A percentile compares a stretch with the other conserved stretches of the same genome.
Conservation (phyloP, 495 filamentous ascomycete genomes). For the Xylaria curta region DNA sequence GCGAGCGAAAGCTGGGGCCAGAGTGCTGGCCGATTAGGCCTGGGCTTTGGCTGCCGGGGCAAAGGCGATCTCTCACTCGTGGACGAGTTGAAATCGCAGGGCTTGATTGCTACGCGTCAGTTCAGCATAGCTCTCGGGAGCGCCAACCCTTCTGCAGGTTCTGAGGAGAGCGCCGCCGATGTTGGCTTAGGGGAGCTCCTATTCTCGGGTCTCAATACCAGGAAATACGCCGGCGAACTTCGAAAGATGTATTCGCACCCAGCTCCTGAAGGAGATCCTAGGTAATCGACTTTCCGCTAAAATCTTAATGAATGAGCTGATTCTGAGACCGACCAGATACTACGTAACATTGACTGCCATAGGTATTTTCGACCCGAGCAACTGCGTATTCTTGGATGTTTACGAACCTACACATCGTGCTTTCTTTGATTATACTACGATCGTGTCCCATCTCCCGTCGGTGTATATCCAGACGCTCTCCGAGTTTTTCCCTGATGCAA, state of each 20-base stretch:
- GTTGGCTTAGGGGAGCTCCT: conserved; percentile 24
- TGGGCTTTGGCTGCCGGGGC: conserved; percentile 23
- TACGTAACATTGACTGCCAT: conserved; percentile 19
- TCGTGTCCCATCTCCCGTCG: conserved; percentile 12
- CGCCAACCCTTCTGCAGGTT: background rate
- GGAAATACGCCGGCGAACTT: conserved; percentile 26
- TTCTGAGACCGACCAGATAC: conserved; percentile 6
- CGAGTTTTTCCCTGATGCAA: conserved; percentile 12
- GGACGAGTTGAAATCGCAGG: conserved; percentile 10
- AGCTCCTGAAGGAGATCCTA: background rate
- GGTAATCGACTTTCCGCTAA: background rate
- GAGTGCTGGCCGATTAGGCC: conserved; percentile 20
- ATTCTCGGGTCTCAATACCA: conserved; percentile 24
- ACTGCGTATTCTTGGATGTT: background rate
- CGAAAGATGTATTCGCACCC: conserved; percentile 18
- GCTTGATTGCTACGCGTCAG: conserved; percentile 19
- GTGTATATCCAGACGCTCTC: background rate
- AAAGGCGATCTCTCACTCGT: conserved; percentile 10
- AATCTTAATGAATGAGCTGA: background rate
- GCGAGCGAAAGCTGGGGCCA: conserved; percentile 21
- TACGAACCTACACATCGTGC: conserved; percentile 1
- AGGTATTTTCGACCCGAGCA: conserved; percentile 18
- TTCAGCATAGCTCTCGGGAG: conserved; percentile 28
- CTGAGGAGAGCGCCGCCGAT: background rate
- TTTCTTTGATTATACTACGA: conserved; percentile 19